A percentile compares a stretch with the other conserved stretches of the same genome.
Conservation (phyloP, 2,329 filamentous ascomycete species). For the Exophiala aquamarina region DNA sequence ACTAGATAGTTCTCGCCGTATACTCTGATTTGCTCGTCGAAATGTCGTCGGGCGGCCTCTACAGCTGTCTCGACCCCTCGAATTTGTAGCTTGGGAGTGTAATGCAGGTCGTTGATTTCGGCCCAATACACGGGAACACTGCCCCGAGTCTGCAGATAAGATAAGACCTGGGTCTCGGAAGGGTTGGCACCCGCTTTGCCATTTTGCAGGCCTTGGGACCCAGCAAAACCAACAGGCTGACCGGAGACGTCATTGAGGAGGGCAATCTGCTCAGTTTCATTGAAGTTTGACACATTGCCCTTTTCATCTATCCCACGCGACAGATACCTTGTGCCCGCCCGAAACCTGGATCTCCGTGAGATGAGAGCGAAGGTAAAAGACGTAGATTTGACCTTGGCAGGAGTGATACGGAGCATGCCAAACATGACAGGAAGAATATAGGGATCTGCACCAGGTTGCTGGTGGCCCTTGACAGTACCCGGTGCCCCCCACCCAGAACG, state of each 20-base stretch:
- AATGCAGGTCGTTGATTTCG: slow-evolving; percentile 89
- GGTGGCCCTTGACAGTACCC: slow-evolving; percentile 45
- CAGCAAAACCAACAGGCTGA: slow-evolving; percentile 76
- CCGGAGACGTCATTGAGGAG: slow-evolving; percentile 80
- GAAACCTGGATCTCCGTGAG: slow-evolving; percentile 81
- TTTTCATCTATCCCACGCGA: slow-evolving; percentile 90
- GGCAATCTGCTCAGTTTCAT: slow-evolving; percentile 93
- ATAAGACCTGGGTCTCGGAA: slow-evolving; percentile 82
- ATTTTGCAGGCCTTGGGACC: slow-evolving; percentile 73
- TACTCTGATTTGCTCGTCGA: slow-evolving; percentile 85
- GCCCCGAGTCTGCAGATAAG: slow-evolving; percentile 94
- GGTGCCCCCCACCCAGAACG: slow-evolving; percentile 59
- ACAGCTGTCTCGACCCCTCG: slow-evolving; percentile 79
- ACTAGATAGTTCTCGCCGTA: slow-evolving; percentile 98
- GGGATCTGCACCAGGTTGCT: slow-evolving; percentile 77
- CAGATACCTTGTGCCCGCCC: slow-evolving; percentile 91
- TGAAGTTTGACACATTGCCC: slow-evolving; percentile 97
- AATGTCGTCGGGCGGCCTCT: slow-evolving; percentile 79
- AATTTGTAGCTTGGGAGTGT: slow-evolving; percentile 86
- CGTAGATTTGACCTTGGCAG: slow-evolving; percentile 80
- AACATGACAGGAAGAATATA: slow-evolving; percentile 96
- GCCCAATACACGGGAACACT: slow-evolving; percentile 96
- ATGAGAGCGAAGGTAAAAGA: slow-evolving; percentile 84
- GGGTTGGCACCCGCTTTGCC: slow-evolving; percentile 63
- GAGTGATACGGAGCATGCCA: slow-evolving; percentile 89